Evolutionary conservation across 1,139 yeast genomes (phyloP), one percentile per base, ranked within the genome.

Genomic region (Protomyces arabidopsidicola): DNA sequence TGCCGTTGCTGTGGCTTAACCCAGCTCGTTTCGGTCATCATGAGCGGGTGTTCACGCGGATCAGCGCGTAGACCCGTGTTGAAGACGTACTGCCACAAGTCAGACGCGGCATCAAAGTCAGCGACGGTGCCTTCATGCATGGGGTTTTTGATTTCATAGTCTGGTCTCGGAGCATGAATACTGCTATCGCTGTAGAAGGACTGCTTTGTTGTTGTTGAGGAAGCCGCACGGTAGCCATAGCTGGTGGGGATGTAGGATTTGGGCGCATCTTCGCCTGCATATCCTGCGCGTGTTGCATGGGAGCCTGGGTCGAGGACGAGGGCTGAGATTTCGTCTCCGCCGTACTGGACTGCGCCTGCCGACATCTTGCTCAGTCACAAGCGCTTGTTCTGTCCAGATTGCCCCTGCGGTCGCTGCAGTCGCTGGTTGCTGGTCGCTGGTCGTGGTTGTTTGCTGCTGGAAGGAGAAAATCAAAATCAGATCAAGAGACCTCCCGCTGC

Each of bases 191-290:
- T 78, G 60, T 55, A 67, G 31, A 45, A 55, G 5, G 54, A 50
- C 51, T 61, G 50, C 39, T 68, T 63, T 5, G 53, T n/a, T 9
- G 50, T 22, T 34, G 45, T 20, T 27, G 8, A 5, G 6, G 31
- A 27, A 5, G 31, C 31, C 6, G 31, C 31, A 12, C 60, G 36
- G 35, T 55, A 35, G 27, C 69, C 78, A 65, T 73, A 76, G 55
- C 62, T 65, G 0, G 96, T 87, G 1, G 97, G 89, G 5, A 87
- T 75, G 45, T 87, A 84, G 1, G 86, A 78, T 68, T 87, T 84
- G 6, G 98, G 98, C 66, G 85, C 82, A 74, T 93, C 98, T 68
- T 90, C 95, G 9, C 98, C 98, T 3, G 98, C 95, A 74, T 84
- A 91, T 1, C 98, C 98, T 27, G 88, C 84, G 65, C 95, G 83